Conservation (phyloP, 306 rosid genomes). For the Vigna angularis region DNA sequence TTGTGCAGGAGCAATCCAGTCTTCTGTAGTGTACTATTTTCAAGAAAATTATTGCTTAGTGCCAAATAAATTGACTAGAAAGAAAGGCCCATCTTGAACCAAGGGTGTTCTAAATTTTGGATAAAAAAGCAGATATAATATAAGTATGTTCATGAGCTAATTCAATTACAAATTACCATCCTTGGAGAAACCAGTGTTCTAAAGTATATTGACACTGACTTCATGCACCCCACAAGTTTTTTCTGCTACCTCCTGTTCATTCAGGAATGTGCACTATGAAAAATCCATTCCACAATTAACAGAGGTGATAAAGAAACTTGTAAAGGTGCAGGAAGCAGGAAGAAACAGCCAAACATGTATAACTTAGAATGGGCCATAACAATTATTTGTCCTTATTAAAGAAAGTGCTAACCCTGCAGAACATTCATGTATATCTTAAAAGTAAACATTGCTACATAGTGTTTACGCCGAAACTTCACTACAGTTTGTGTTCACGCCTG, state of each 20-base stretch:
- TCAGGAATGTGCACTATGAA: too few species aligned
- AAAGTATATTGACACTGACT: too few species aligned
- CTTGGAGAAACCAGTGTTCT: background rate
- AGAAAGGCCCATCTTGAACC: background rate
- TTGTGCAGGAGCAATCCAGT: conserved; percentile 2
- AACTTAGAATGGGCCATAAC: background rate
- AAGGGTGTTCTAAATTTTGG: background rate
- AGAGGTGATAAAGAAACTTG: too few species aligned
- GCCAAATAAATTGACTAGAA: conserved; percentile 10
- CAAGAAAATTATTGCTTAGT: conserved; percentile 19
- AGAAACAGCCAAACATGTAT: background rate
- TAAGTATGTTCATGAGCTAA: background rate
- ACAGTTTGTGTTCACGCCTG: background rate
- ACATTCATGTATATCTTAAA: background rate
- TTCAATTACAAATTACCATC: conserved; percentile 5
- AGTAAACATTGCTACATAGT: background rate
- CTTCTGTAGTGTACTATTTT: conserved; percentile 9
- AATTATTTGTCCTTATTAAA: background rate
- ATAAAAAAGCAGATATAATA: background rate
- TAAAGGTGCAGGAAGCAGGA: too few species aligned
- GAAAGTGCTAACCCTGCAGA: background rate
- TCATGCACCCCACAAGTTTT: too few species aligned
- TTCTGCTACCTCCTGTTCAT: too few species aligned
- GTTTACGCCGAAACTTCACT: background rate
- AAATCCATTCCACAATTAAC: too few species aligned